phyloP scores from a whole-genome alignment of 2,329 filamentous ascomycete genomes.

The Plectosphaerella plurivora region DNA sequence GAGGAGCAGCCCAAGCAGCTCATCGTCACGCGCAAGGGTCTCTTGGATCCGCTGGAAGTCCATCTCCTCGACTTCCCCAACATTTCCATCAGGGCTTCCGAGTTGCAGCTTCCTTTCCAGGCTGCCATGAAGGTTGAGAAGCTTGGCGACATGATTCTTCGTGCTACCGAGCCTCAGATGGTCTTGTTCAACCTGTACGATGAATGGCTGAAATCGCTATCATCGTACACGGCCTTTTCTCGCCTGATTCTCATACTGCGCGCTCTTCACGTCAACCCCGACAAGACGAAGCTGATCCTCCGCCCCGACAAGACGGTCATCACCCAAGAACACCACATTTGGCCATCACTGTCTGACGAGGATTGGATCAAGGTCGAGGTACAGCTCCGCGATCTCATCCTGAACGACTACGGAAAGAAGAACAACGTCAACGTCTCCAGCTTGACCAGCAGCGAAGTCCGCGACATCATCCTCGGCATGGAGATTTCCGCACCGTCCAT shows the following conservation, averaged over 20 bases:
- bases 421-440: constrained; percentile 99
- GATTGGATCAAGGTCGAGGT: constrained; percentile 99
- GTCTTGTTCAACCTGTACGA: constrained; percentile 98
- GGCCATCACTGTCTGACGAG: constrained; percentile 89
- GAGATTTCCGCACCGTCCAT: constrained; percentile 97
- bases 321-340: constrained; percentile 98
- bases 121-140: constrained; percentile 99
- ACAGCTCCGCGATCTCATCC: constrained; percentile 86
- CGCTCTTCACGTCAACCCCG: constrained; percentile 93
- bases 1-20: constrained; percentile 99
- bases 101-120: constrained; percentile 96
- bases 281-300: constrained; percentile 95
- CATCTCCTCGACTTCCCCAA: constrained; percentile 98
- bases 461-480: constrained; percentile 98
- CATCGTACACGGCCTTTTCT: constrained; percentile 97
- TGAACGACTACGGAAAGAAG: constrained; percentile 99
- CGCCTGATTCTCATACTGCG: constrained; percentile 89
- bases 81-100: constrained; percentile 95
- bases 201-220: constrained; percentile 97
- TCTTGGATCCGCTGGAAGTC: constrained; percentile 93
- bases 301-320: constrained; percentile 97
- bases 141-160: constrained; percentile 96
- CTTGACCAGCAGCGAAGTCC: constrained; percentile 92
- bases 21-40: constrained; percentile 95
- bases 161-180: constrained; percentile 99